These are phyloP conservation scores for Jamesozyma rosinii DNA, from an alignment of 805 yeast genomes.

Conservation along the genomic window DNA sequence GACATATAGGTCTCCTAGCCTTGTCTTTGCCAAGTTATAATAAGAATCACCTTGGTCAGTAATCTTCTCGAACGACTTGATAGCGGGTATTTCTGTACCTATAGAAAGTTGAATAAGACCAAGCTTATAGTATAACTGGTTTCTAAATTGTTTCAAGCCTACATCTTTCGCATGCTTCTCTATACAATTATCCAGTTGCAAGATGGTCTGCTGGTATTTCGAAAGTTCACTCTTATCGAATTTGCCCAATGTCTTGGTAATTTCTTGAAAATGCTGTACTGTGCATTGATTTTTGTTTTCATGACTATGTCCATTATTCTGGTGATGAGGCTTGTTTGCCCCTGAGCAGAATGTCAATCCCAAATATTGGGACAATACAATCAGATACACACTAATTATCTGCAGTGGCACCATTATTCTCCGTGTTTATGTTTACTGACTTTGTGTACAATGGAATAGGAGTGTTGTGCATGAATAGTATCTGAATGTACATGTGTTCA, in stretches of 20 bases:
- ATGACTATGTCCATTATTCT: background rate
- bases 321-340: background rate
- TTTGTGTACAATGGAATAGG: no score
- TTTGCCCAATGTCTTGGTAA: background rate
- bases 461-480: no score
- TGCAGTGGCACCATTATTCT: background rate
- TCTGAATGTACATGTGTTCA: no score
- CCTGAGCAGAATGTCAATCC: background rate
- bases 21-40: slow-evolving; percentile 40
- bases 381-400: background rate
- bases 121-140: slow-evolving; percentile 43
- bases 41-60: slow-evolving; percentile 14
- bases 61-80: slow-evolving; percentile 43
- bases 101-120: slow-evolving; percentile 53
- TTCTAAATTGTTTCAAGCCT: slow-evolving; percentile 1
- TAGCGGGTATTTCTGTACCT: slow-evolving; percentile 45
- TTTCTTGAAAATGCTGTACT: background rate
- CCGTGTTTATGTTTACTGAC: no score
- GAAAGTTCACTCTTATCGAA: slow-evolving; percentile 3
- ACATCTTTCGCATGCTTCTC: background rate
- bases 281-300: background rate
- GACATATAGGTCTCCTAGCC: slow-evolving; percentile 40
- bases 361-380: background rate
- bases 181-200: background rate
- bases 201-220: background rate